Evolutionary conservation across 1,139 yeast species (phyloP), one percentile per base, ranked within the genome.

Genomic region (Yamadazyma triangularis): DNA sequence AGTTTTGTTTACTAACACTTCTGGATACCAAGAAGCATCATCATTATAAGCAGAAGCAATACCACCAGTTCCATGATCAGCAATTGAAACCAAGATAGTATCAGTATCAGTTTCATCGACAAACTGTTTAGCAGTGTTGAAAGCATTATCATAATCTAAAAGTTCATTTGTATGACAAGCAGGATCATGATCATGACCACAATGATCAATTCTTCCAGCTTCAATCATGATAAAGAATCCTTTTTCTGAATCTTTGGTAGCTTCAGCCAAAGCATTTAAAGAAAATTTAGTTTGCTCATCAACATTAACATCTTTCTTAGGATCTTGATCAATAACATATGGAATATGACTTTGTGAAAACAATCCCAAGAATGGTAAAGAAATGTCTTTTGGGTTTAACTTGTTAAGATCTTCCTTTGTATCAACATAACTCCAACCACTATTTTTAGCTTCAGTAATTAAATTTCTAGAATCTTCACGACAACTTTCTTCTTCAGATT

Each of bases 1-100:
- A 11, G 75, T 62, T 13, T 84, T 82, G 39, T 78, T 74, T 18
- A 66, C 52, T 33, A 87, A 66, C n/a, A 75, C 84, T 47, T 80
- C 77, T 5, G 95, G 95, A 45, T 70, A 73, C 95, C 95, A 86
- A 32, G 75, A 46, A 21, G 64, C 54, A 4, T 77, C 53, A 20
- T 81, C 61, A 58, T 86, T 95, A 55, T 82, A 73, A 2, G 91
- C 88, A 28, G 82, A 70, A 24, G 64, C 60, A 29, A 87, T 64
- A 1, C 96, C 96, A 40, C 96, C 96, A 27, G 96, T 87, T 53
- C 87, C 96, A 56, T 87, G 96, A 52, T 87, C 96, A 21, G 93
- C 81, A 2, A 95, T 85, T 13, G 88, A 74, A 25, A 87, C 63
- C 19, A 86, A 70, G 30, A 82, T 62, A 1, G 95, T 85, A 39